Evolutionary conservation across 163 green algal species (phyloP).

Genomic region (Volvox carteri): DNA sequence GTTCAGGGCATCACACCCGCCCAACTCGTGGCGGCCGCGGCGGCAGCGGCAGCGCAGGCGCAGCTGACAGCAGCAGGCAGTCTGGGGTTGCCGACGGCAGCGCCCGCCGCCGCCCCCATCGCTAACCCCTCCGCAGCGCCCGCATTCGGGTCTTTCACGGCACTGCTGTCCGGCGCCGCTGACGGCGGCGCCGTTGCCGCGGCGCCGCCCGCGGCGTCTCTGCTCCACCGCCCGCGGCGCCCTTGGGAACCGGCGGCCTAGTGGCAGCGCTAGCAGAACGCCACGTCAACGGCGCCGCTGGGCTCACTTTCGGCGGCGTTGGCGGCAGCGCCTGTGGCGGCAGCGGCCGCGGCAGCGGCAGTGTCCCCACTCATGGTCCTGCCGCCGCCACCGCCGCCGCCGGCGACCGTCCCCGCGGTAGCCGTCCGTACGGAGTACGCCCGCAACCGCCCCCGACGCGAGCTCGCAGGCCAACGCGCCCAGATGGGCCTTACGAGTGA

Average conservation of each 20-base stretch:
- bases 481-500: conserved; percentile 76
- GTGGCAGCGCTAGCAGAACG: conserved; percentile 13
- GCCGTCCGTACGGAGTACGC: conserved; percentile 76
- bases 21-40: conserved; percentile 1
- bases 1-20: background rate
- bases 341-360: background rate
- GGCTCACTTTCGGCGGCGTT: background rate
- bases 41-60: conserved; percentile 41
- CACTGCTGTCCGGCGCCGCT: conserved; percentile 19
- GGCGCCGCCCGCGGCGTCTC: background rate
- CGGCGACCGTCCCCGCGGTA: background rate
- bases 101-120: background rate
- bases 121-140: background rate
- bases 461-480: conserved; percentile 51
- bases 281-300: background rate
- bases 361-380: conserved; percentile 1
- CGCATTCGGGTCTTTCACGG: conserved; percentile 22
- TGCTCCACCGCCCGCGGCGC: too few species aligned
- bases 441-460: conserved; percentile 71
- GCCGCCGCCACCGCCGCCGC: conserved; percentile 10
- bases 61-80: conserved; percentile 4
- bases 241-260: background rate
- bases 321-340: conserved; percentile 4
- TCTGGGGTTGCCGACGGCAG: background rate
- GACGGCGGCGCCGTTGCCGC: background rate